Evolutionary conservation across 2,329 filamentous ascomycete genomes (phyloP), one percentile per base, ranked within the genome.

Genomic region (Chrysosporium keratinophilum): DNA sequence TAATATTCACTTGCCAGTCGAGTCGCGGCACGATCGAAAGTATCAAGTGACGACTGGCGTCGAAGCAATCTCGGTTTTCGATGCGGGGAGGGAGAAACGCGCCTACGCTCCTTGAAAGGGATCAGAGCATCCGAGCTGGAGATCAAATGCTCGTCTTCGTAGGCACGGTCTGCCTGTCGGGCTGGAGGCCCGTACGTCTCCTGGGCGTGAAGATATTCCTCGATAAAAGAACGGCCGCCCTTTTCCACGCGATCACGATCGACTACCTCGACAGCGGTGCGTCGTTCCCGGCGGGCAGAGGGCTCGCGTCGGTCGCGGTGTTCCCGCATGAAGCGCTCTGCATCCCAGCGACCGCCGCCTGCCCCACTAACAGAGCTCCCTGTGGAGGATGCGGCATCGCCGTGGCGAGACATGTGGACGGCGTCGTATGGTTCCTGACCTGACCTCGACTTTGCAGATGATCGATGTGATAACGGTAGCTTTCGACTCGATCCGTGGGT

Each of bases 41-140:
- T 95, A 67, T 95, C 90, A 39, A 95, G 76, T 50, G 88, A 95
- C 12, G 88, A 95, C 67, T 95, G 89, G 42, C 90, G 81, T 55
- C 90, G 81, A 49, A 93, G 65, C 58, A 90, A 77, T 14, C 15
- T 51, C 11, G 54, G 54, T 33, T 45, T 44, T 12, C 48, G 49
- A n/a, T 19, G 33, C 20, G 88, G 45, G 42, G 75, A 71, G 52
- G 75, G 71, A 2, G 77, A 78, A 9, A 79, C 78, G 33, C 79
- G 78, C 51, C 78, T 75, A 55, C 81, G 80, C 60, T 74, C 68
- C 50, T 78, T 74, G 44, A 78, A 80, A 50, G 80, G 77, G 55
- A 73, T 77, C 59, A 82, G 68, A 5, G 78, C 75, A 54, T 75
- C 76, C 28, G 76, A 57, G 67, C 70, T 23, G 67, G 73, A 59